Evolutionary conservation across 192 early-diverging fungal genomes (phyloP).

Genomic region (Obelidium mucronatum): DNA sequence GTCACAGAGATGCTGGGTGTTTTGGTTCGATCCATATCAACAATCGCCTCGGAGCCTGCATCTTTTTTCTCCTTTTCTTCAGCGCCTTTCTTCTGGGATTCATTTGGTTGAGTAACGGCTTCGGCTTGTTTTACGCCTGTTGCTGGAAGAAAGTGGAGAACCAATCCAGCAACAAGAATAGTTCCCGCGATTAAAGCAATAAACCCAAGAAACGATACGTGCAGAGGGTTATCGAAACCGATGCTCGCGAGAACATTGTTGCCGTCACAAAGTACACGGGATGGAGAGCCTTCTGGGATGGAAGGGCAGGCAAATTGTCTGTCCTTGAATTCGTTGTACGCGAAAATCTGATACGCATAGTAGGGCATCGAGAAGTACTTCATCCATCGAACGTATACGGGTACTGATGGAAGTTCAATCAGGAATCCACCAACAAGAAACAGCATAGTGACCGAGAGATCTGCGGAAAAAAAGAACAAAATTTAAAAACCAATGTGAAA

Average conservation of each 20-base stretch:
- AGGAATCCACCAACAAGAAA: slow-evolving; percentile 44
- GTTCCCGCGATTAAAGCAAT: slow-evolving; percentile 34
- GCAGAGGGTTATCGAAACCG: slow-evolving; percentile 32
- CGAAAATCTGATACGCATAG: slow-evolving; percentile 40
- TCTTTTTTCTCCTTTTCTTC: not conserved
- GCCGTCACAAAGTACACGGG: slow-evolving; percentile 43
- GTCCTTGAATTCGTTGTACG: slow-evolving; percentile 52
- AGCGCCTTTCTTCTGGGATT: too few species aligned
- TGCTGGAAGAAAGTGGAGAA: slow-evolving; percentile 14
- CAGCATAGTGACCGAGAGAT: slow-evolving; percentile 38
- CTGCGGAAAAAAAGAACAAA: not conserved
- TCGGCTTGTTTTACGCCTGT: not conserved
- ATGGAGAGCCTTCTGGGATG: not conserved
- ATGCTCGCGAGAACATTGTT: slow-evolving; percentile 32
- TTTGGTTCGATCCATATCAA: not conserved
- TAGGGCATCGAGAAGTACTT: slow-evolving; percentile 37
- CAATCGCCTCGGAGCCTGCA: not conserved
- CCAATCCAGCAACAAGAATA: slow-evolving; percentile 36
- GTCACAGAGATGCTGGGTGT: not conserved
- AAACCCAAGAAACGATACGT: slow-evolving; percentile 31
- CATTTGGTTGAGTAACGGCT: not conserved
- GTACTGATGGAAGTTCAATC: slow-evolving; percentile 41
- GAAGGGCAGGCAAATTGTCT: slow-evolving; percentile 40
- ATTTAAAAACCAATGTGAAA: not conserved
- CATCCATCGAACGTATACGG: slow-evolving; percentile 46